Evolutionary conservation across 441 rosid genomes (phyloP), one percentile per base, ranked within the genome.

Genomic region (Kokia cookei): DNA sequence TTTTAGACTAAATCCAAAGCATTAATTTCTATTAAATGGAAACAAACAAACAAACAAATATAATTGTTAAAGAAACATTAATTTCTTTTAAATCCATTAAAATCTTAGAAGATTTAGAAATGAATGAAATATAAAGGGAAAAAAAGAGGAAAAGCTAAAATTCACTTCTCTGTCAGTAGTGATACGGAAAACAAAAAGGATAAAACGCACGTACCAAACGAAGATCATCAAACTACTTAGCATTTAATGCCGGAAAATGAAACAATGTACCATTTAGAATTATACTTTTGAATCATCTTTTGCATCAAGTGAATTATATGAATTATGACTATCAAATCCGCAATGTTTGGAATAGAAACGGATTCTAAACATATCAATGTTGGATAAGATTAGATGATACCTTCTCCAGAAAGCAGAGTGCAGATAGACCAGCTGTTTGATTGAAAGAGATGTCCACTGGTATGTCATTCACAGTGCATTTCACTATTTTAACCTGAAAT

Each of bases 401-500:
- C 90, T 88, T 81, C 84, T 90, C 92, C 15, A 86, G 76, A 77
- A 90, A 90, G 78, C 88, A 90, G 37, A 90, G 73, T 48, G 90
- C 82, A 77, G 81, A 75, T 2, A 90, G 86, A 51, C 90, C 92
- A 0, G 90, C 81, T 50, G 57, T 78, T 83, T 86, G 92, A 75
- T 88, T 88, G 79, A 88, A 88, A 24, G 94, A 88, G 76, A 90
- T 80, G 73, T 90, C 94, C 35, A 90, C 86, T 2, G 89, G 75
- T 70, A 88, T 83, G 75, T 81, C 76, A 69, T 82, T 79, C 61
- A 88, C 84, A 40, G 57, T 85, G 84, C 89, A 90, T 74, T 90
- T 90, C 27, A 90, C 84, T 19, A 88, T 80, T 79, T 88, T 85
- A 71, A 90, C 90, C 90, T 90, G 84, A 83, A 43, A 9, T 53